Conservation (phyloP, 2,329 filamentous ascomycete species). For the Zymoseptoria crescenta region DNA sequence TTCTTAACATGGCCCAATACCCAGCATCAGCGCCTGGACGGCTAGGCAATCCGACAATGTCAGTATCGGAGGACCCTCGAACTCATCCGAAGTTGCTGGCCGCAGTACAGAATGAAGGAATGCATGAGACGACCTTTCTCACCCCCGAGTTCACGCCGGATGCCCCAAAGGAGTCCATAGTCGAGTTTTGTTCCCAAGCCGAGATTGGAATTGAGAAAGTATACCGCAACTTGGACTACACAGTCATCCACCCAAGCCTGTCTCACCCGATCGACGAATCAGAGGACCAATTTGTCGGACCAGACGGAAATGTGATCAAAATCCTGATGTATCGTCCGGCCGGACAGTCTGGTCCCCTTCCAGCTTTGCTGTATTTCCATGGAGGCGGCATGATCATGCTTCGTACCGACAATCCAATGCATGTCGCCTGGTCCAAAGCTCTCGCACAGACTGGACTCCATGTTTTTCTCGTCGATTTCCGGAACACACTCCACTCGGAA, state of each 20-base stretch:
- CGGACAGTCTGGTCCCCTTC: conserved; percentile 5
- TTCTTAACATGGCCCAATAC: neutral
- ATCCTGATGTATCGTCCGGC: conserved; percentile 8
- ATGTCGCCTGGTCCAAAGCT: conserved; percentile 13
- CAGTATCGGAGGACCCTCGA: neutral
- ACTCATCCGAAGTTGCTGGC: neutral
- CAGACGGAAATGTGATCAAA: conserved; percentile 15
- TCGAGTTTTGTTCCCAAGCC: neutral
- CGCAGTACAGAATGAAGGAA: neutral
- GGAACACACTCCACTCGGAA: conserved; percentile 19
- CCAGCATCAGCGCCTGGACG: neutral
- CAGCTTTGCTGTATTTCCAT: conserved; percentile 22
- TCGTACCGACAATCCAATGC: conserved; percentile 7
- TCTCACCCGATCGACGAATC: neutral
- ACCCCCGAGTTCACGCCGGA: neutral
- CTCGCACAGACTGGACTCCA: conserved; percentile 18
- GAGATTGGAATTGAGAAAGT: neutral
- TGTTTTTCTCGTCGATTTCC: conserved; percentile 22
- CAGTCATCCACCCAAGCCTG: neutral
- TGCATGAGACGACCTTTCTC: conserved; percentile 1
- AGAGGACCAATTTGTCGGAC: conserved; percentile 2
- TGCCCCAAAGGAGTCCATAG: neutral
- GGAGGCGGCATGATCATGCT: conserved; percentile 22
- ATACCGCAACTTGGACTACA: neutral
- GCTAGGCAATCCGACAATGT: conserved; percentile 1